Base-by-base conservation (phyloP, 169 alveolate genomes). In the Perkinsus chesapeaki region DNA sequence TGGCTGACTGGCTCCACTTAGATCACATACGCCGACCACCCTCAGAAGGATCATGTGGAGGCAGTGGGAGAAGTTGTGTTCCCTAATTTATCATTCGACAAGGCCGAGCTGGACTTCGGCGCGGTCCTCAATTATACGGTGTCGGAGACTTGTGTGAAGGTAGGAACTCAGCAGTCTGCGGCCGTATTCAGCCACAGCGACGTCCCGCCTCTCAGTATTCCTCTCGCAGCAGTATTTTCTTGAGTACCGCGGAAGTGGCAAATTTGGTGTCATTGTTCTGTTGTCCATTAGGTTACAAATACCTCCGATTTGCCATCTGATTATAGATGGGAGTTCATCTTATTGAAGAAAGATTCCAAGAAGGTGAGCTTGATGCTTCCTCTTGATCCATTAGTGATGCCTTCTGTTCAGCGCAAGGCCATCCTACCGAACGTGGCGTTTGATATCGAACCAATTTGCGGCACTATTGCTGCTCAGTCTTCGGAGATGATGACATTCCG, bases 261-360 rank as follows among this genome's bases (percentile, higher is more conserved):
- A n/a, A n/a, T n/a, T n/a, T n/a, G n/a, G n/a, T n/a, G n/a, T n/a
- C n/a, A n/a, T 43, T 48, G 39, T 39, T 27, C 93, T 47, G 90
- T 93, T 39, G 93, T 94, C 0, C 73, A 97, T 39, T 96, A 96
- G 91, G 96, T 98, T 96, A 96, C 97, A 39, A 98, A 98, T 91
- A 92, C 95, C n/a, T 94, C 98, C 38, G 98, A 97, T 93, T 95
- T 97, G 96, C 98, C 97, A 38, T 96, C 96, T 16, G 94, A 95
- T 93, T 98, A 98, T 96, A 98, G 97, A 93, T 98, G 99, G 99
- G 95, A 96, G 39, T 96, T 98, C 96, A 95, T 97, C 19, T 98
- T 60, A 5, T 9, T 47, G 72, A 19, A 47, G 96, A 95, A 97
- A 96, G 72, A 97, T 96, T 36, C 91, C 48, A 1, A 60, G 82